Base-by-base conservation (phyloP, 495 filamentous ascomycete genomes). In the Hypoxylon fuscum region DNA sequence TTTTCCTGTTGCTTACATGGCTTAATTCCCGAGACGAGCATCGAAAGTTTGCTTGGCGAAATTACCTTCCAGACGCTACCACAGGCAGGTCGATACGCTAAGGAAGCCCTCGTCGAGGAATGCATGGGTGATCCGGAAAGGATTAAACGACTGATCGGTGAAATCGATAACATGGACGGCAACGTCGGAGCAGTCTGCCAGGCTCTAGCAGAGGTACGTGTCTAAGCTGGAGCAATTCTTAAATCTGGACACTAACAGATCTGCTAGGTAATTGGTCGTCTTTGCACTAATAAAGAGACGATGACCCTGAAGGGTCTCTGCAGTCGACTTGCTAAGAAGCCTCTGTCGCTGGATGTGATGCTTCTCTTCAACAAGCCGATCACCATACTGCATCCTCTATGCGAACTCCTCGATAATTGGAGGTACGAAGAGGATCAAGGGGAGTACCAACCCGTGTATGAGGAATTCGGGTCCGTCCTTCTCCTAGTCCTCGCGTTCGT, bases 361-460 rank as follows among this genome's bases (percentile, higher is more conserved):
- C 79, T 96, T 27, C 82, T 97, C 0, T 98, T 97, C 74, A 86
- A 90, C 37, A 90, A 85, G 48, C 83, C 91, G 6, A 83, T 85
- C 35, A 84, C 85, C 29, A 82, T 98, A 15, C 74, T 98, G 2
- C 87, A 91, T 51, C 93, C 95, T 14, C 77, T 98, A 10, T 97
- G 93, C 68, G 81, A 88, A 25, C 75, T 97, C 7, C 77, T 98
- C 7, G 92, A 98, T 73, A 86, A 86, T 42, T 98, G 94, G 95
- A 82, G 83, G 14, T 96, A 94, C 74, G 94, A 97, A 58, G 94
- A 96, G 61, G 94, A 97, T 50, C 91, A 96, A 79, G 87, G 88
- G 31, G 95, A 98, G 70, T 95, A 95, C 65, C 93, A 97, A 69
- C 95, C 94, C 0, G 90, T 97, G 1, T 98, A 98, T 67, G 94